These are phyloP conservation scores for Penicillium sp. DNA, from an alignment of 2,329 filamentous ascomycete species.

Conservation along the genomic window DNA sequence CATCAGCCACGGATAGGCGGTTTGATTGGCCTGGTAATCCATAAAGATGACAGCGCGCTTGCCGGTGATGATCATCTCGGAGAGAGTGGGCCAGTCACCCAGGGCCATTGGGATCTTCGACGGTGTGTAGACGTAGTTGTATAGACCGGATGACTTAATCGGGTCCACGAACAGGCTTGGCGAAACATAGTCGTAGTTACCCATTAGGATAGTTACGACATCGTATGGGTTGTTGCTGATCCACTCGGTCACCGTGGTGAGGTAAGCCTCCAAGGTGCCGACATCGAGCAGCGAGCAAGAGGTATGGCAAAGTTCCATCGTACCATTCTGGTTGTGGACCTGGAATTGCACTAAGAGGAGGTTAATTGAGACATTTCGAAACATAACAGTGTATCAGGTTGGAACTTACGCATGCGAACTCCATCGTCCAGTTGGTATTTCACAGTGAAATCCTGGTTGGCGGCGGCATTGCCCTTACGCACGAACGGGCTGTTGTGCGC, in stretches of 20 bases:
- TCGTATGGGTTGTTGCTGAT: constrained; percentile 77
- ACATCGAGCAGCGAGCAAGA: constrained; percentile 79
- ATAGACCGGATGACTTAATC: constrained; percentile 70
- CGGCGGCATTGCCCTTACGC: constrained; percentile 66
- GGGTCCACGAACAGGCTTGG: constrained; percentile 65
- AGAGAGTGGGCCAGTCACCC: constrained; percentile 80
- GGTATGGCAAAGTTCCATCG: constrained; percentile 79
- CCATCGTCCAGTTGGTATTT: constrained; percentile 75
- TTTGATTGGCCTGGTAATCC: constrained; percentile 82
- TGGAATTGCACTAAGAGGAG: constrained; percentile 57
- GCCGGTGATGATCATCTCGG: constrained; percentile 68
- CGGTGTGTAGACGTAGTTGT: constrained; percentile 72
- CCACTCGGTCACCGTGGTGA: constrained; percentile 70
- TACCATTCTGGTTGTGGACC: constrained; percentile 56
- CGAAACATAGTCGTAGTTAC: constrained; percentile 75
- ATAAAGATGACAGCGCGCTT: constrained; percentile 78
- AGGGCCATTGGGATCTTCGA: constrained; percentile 68
- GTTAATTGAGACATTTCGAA: background rate
- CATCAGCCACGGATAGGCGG: constrained; percentile 75
- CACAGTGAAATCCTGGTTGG: constrained; percentile 72
- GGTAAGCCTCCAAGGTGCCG: constrained; percentile 73
- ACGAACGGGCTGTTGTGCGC: constrained; percentile 83
- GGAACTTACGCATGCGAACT: constrained; percentile 53
- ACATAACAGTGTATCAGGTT: background rate
- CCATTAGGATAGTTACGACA: constrained; percentile 82